phyloP scores from a whole-genome alignment of 352 stramenopile species.

The Pythium volutum region DNA sequence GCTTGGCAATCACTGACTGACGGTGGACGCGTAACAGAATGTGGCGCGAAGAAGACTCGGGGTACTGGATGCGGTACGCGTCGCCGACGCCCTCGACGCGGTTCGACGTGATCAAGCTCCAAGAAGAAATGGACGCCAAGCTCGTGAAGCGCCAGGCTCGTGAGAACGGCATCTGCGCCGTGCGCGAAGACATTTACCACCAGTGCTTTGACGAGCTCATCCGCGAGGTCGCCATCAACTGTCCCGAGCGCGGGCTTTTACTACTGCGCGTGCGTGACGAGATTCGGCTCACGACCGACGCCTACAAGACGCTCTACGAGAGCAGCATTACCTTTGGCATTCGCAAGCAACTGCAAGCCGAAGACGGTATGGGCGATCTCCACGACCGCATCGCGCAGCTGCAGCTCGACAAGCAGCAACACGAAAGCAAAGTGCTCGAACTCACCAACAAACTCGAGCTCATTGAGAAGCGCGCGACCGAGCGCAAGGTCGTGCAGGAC shows the following conservation, averaged over 20 bases:
- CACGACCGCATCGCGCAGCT: slow-evolving; percentile 54
- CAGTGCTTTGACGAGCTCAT: slow-evolving; percentile 94
- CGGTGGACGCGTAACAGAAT: slow-evolving; percentile 36
- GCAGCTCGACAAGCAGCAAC: slow-evolving; percentile 56
- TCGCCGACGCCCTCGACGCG: slow-evolving; percentile 88
- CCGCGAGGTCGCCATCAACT: slow-evolving; percentile 90
- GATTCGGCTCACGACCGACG: slow-evolving; percentile 91
- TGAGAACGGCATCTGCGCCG: slow-evolving; percentile 91
- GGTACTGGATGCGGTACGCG: slow-evolving; percentile 91
- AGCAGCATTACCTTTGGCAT: slow-evolving; percentile 92
- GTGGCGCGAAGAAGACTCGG: slow-evolving; percentile 75
- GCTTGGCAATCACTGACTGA: neutral
- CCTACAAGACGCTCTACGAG: slow-evolving; percentile 95
- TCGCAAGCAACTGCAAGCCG: slow-evolving; percentile 92
- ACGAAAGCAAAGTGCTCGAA: slow-evolving; percentile 84
- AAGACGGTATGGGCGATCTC: slow-evolving; percentile 91
- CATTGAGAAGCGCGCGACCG: slow-evolving; percentile 89
- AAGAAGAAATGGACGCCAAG: slow-evolving; percentile 87
- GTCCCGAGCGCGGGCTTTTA: slow-evolving; percentile 89
- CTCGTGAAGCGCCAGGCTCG: slow-evolving; percentile 89
- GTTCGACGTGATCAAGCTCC: slow-evolving; percentile 92
- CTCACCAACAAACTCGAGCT: slow-evolving; percentile 91
- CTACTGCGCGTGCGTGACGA: slow-evolving; percentile 92
- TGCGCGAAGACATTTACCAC: slow-evolving; percentile 92
- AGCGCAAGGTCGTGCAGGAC: slow-evolving; percentile 88